A percentile compares a stretch with the other conserved stretches of the same genome.
Evolutionary conservation across 352 stramenopile genomes (phyloP).

Genomic region (Blastocystis sp.): DNA sequence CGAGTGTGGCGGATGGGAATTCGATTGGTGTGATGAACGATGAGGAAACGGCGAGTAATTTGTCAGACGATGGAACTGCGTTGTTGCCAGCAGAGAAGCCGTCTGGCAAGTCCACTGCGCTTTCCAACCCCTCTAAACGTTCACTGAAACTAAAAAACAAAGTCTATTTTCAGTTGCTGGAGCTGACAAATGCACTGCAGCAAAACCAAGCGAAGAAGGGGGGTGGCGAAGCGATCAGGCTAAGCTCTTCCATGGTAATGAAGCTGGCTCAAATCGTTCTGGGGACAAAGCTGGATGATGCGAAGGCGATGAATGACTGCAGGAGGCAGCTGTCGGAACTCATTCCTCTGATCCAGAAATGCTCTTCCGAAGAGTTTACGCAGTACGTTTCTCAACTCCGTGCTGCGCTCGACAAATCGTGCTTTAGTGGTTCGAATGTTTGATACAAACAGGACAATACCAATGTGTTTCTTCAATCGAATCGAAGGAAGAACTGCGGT

Average conservation of each 20-base stretch:
- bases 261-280: neutral
- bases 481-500: neutral
- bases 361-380: neutral
- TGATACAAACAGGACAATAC: neutral
- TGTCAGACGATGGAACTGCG: neutral
- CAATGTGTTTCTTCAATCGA: neutral
- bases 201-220: neutral
- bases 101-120: neutral
- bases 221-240: neutral
- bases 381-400: neutral
- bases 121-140: neutral
- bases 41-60: neutral
- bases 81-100: neutral
- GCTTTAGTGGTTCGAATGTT: neutral
- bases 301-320: neutral
- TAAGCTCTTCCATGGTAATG: neutral
- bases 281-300: neutral
- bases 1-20: slow-evolving; percentile 29
- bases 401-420: neutral
- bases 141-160: slow-evolving; percentile 4
- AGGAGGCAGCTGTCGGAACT: neutral
- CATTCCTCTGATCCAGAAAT: neutral
- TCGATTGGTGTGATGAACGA: slow-evolving; percentile 10
- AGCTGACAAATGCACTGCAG: slow-evolving; percentile 14
- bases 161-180: slow-evolving; percentile 45